phyloP scores from a whole-genome alignment of 2,329 filamentous ascomycete species.

The Hortaea werneckii region DNA sequence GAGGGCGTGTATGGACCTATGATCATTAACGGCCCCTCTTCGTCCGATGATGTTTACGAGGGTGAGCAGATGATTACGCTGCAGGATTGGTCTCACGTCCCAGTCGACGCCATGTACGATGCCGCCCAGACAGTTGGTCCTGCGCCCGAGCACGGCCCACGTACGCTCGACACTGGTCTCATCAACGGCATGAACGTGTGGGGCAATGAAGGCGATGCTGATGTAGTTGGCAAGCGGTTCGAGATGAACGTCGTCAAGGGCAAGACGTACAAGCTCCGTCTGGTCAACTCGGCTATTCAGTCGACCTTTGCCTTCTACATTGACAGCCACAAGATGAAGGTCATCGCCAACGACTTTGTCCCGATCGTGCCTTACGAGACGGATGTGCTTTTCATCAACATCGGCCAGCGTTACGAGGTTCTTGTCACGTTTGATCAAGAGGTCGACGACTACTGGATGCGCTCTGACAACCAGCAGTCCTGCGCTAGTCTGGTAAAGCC shows the following conservation, averaged over 20 bases:
- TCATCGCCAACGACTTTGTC: slow-evolving; percentile 35
- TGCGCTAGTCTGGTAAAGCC: slow-evolving; percentile 27
- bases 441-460: slow-evolving; percentile 36
- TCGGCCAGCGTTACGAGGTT: slow-evolving; percentile 40
- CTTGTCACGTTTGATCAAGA: slow-evolving; percentile 36
- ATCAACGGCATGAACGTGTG: slow-evolving; percentile 37
- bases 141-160: slow-evolving; percentile 19
- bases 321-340: slow-evolving; percentile 33
- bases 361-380: slow-evolving; percentile 34
- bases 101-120: slow-evolving; percentile 20
- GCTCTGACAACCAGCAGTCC: slow-evolving; percentile 31
- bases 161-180: slow-evolving; percentile 31
- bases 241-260: slow-evolving; percentile 19
- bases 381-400: slow-evolving; percentile 28
- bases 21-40: slow-evolving; percentile 30
- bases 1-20: slow-evolving; percentile 31
- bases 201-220: slow-evolving; percentile 20
- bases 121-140: slow-evolving; percentile 27
- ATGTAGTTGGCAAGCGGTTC: slow-evolving; percentile 28
- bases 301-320: slow-evolving; percentile 34
- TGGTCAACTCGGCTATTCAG: slow-evolving; percentile 33
- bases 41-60: slow-evolving; percentile 25
- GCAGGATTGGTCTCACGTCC: slow-evolving; percentile 24
- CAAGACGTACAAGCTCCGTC: slow-evolving; percentile 32
- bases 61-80: slow-evolving; percentile 29